These are phyloP conservation scores for Staphylotrichum longicolle DNA, from an alignment of 495 filamentous ascomycete genomes.

Conservation along the genomic window DNA sequence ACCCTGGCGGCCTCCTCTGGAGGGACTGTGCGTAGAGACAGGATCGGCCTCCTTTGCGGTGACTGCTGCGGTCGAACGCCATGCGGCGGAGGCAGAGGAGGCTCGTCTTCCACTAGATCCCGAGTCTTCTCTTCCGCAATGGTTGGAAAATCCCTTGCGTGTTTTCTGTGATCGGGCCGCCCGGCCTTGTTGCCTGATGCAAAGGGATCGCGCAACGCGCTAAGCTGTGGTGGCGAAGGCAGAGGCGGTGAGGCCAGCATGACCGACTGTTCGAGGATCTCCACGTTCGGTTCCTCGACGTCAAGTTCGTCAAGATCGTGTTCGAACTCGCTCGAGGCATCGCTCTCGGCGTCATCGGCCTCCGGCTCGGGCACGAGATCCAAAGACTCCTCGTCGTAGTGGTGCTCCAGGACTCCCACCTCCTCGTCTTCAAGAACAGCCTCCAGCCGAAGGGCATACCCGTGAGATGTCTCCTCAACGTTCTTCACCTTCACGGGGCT, in stretches of 20 bases:
- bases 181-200: conserved; percentile 45
- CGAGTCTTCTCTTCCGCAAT: conserved; percentile 48
- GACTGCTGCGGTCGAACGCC: conserved; percentile 27
- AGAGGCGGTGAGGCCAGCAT: conserved; percentile 37
- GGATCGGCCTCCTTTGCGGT: conserved; percentile 29
- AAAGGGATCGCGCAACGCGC: conserved; percentile 47
- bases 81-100: conserved; percentile 19
- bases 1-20: conserved; percentile 24
- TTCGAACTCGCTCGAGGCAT: conserved; percentile 27
- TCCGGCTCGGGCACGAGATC: conserved; percentile 22
- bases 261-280: conserved; percentile 47
- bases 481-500: conserved; percentile 57
- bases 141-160: conserved; percentile 38
- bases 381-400: conserved; percentile 29
- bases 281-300: conserved; percentile 47
- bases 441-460: conserved; percentile 38
- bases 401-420: conserved; percentile 9
- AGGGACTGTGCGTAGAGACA: conserved; percentile 25
- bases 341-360: conserved; percentile 17
- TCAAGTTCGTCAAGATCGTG: conserved; percentile 50
- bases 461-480: conserved; percentile 47
- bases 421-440: conserved; percentile 43
- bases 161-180: conserved; percentile 26
- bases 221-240: conserved; percentile 42
- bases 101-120: conserved; percentile 33